Percentiles rank a stretch among this genome's conserved stretches.
These are phyloP conservation scores for Geranium rotundifolium DNA, from an alignment of 345 rosid genomes.

Conservation along the genomic window DNA sequence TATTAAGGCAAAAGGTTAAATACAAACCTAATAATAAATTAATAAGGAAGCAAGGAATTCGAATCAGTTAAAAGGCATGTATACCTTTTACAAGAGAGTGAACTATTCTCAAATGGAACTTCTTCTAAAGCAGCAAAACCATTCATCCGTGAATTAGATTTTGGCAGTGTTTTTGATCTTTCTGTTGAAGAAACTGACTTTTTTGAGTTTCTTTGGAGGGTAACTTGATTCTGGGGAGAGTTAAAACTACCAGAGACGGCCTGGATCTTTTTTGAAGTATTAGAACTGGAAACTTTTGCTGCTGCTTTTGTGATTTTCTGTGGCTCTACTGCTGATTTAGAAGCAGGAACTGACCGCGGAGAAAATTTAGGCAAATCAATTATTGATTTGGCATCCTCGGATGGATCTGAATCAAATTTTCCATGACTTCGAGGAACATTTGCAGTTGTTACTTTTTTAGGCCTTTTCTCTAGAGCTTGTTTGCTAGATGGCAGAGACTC, in stretches of 20 bases:
- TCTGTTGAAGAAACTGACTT: conserved; percentile 38
- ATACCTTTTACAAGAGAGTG: conserved; percentile 32
- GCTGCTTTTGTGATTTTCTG: conserved; percentile 29
- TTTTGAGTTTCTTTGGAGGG: conserved; percentile 26
- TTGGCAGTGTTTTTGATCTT: conserved; percentile 36
- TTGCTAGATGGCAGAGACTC: conserved; percentile 22
- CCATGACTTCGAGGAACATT: conserved; percentile 20
- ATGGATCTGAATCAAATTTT: conserved; percentile 26
- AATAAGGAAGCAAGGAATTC: neutral
- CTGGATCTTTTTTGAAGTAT: conserved; percentile 33
- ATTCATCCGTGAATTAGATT: conserved; percentile 24
- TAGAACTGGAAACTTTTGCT: conserved; percentile 28
- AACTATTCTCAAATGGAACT: conserved; percentile 26
- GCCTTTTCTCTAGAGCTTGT: conserved; percentile 21
- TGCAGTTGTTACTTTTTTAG: conserved; percentile 12
- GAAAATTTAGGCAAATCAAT: conserved; percentile 44
- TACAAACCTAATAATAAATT: neutral
- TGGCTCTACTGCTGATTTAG: conserved; percentile 30
- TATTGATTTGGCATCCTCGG: conserved; percentile 26
- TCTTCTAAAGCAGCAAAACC: conserved; percentile 27
- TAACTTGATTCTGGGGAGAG: conserved; percentile 32
- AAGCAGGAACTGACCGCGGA: conserved; percentile 23
- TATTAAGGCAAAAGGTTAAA: neutral
- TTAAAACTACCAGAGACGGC: conserved; percentile 26
- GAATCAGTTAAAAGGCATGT: conserved; percentile 10